These are phyloP conservation scores for Scheffersomyces segobiensis DNA, from an alignment of 1,139 yeast species.

Conservation along the genomic window DNA sequence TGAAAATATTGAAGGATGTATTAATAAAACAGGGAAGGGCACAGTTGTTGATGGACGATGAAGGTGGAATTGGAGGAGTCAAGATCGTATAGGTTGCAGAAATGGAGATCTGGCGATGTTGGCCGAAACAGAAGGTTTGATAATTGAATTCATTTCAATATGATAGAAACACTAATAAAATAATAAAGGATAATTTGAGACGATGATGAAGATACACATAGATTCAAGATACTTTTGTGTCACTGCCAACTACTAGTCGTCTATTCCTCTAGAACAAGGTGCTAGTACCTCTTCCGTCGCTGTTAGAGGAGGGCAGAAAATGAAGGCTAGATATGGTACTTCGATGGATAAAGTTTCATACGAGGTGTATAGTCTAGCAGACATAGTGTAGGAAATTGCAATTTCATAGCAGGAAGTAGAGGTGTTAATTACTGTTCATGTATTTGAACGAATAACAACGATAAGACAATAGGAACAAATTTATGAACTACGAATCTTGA, in stretches of 20 bases:
- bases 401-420: background rate
- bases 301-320: background rate
- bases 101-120: background rate
- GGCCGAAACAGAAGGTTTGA: background rate
- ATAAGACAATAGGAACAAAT: too few relatives aligned
- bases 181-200: background rate
- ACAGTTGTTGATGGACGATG: constrained; percentile 60
- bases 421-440: too few relatives aligned
- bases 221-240: background rate
- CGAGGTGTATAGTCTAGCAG: constrained; percentile 31
- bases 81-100: constrained; percentile 46
- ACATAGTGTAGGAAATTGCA: constrained; percentile 11
- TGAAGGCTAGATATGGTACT: constrained; percentile 8
- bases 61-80: constrained; percentile 63
- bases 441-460: background rate
- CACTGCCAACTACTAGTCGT: background rate
- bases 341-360: constrained; percentile 3
- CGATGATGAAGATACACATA: background rate
- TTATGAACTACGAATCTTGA: too few relatives aligned
- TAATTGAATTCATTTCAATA: background rate
- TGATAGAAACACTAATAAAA: background rate
- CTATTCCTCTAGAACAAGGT: background rate
- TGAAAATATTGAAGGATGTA: constrained; percentile 51
- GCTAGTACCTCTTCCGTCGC: background rate
- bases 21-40: constrained; percentile 71